phyloP scores from a whole-genome alignment of 2,329 filamentous ascomycete species.

The Sclerotinia glacialis region DNA sequence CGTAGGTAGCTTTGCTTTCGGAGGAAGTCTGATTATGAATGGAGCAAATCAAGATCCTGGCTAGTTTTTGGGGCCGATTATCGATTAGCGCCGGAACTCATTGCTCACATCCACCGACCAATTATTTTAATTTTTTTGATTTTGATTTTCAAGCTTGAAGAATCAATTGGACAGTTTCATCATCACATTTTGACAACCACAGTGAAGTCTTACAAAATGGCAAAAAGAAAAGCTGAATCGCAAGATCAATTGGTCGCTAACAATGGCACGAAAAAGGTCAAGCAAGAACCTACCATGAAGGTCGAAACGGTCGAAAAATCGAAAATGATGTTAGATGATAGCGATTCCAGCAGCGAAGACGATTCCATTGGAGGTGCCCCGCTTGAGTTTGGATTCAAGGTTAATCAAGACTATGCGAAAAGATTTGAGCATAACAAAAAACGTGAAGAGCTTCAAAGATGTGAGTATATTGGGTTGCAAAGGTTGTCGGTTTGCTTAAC shows the following conservation, averaged over 20 bases:
- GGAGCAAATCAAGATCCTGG: conserved; percentile 13
- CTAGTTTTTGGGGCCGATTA: neutral
- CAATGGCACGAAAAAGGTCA: conserved; percentile 35
- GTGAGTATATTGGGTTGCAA: conserved; percentile 46
- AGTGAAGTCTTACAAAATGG: conserved; percentile 31
- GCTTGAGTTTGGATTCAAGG: conserved; percentile 57
- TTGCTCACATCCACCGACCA: conserved; percentile 1
- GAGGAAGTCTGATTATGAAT: conserved; percentile 19
- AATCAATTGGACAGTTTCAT: neutral
- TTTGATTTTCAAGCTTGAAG: conserved; percentile 7
- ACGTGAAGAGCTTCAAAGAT: conserved; percentile 75
- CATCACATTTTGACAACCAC: neutral
- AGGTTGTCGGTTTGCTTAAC: conserved; percentile 31
- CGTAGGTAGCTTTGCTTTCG: conserved; percentile 19
- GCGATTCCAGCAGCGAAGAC: conserved; percentile 40
- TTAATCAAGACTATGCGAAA: conserved; percentile 87
- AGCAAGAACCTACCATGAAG: conserved; percentile 25
- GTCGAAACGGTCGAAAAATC: conserved; percentile 23
- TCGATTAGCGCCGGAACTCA: conserved; percentile 13
- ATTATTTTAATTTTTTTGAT: conserved; percentile 22
- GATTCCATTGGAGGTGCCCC: conserved; percentile 41
- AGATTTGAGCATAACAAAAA: conserved; percentile 98
- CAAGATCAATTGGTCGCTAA: conserved; percentile 25
- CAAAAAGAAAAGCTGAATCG: conserved; percentile 39
- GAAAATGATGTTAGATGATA: conserved; percentile 50